Conservation (phyloP, 1,139 yeast genomes). For the Geotrichum australiense region DNA sequence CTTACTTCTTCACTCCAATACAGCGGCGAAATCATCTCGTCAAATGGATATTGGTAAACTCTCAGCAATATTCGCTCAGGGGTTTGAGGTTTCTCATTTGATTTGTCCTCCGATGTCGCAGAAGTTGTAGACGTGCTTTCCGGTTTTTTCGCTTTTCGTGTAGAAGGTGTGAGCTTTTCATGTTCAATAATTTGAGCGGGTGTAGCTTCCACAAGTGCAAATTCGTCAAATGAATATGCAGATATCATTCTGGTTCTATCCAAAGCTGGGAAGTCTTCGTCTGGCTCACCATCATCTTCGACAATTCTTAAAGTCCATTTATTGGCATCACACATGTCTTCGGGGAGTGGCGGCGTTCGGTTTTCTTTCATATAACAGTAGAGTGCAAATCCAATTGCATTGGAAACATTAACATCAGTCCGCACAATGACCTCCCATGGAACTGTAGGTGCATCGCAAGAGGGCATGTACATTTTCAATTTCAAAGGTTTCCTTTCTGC, state of each 20-base stretch:
- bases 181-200: conserved; percentile 33
- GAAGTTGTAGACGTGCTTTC: background rate
- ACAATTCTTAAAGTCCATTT: conserved; percentile 39
- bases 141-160: conserved; percentile 8
- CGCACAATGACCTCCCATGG: conserved; percentile 37
- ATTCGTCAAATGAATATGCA: conserved; percentile 40
- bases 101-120: background rate
- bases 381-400: conserved; percentile 40
- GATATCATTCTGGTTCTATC: conserved; percentile 38
- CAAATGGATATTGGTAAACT: conserved; percentile 34
- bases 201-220: conserved; percentile 40
- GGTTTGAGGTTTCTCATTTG: conserved; percentile 3
- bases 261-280: conserved; percentile 42
- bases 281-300: conserved; percentile 44
- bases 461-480: conserved; percentile 37
- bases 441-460: conserved; percentile 28
- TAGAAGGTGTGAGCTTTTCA: conserved; percentile 31
- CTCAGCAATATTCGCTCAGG: conserved; percentile 20
- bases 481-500: conserved; percentile 33
- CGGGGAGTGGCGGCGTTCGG: conserved; percentile 30
- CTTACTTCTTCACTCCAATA: conserved; percentile 28
- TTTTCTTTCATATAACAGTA: conserved; percentile 30
- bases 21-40: conserved; percentile 30
- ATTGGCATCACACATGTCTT: conserved; percentile 34
- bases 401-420: conserved; percentile 35